Evolutionary conservation across 78 protist genomes (phyloP).

Genomic region (Dictyostelium purpureum): DNA sequence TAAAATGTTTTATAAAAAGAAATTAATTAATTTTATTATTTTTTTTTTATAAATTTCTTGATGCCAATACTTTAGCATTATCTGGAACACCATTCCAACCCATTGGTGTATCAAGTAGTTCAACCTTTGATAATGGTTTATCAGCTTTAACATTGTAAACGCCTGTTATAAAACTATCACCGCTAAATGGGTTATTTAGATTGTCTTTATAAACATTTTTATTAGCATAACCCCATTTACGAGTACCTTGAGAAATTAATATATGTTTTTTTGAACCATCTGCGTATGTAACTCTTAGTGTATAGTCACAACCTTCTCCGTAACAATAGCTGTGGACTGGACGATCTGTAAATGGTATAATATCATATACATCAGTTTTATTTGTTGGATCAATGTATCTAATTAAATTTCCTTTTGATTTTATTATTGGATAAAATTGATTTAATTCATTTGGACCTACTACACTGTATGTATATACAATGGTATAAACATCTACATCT

Average conservation of each 20-base stretch:
- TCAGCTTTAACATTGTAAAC: slow-evolving; percentile 4
- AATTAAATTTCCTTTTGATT: slow-evolving; percentile 10
- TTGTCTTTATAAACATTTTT: neutral
- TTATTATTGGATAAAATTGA: neutral
- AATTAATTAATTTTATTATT: neutral
- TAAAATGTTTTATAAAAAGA: neutral
- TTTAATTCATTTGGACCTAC: neutral
- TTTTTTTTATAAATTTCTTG: neutral
- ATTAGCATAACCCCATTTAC: neutral
- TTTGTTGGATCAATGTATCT: slow-evolving; percentile 44
- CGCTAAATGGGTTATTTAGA: neutral
- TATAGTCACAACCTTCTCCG: slow-evolving; percentile 40
- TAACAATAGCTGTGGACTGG: slow-evolving; percentile 16
- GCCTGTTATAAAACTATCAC: neutral
- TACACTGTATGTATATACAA: neutral
- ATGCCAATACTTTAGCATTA: too few relatives aligned
- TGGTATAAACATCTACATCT: slow-evolving; percentile 19
- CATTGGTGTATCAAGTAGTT: slow-evolving; percentile 8
- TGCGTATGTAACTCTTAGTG: neutral
- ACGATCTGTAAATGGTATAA: neutral
- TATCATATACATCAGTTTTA: neutral
- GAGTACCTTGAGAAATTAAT: neutral
- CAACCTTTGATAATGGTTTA: neutral
- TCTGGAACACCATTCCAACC: neutral
- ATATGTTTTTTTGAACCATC: slow-evolving; percentile 12